These are phyloP conservation scores for Rhizoclosmatium globosum DNA, from an alignment of 192 early-diverging fungal genomes.

Conservation along the genomic window DNA sequence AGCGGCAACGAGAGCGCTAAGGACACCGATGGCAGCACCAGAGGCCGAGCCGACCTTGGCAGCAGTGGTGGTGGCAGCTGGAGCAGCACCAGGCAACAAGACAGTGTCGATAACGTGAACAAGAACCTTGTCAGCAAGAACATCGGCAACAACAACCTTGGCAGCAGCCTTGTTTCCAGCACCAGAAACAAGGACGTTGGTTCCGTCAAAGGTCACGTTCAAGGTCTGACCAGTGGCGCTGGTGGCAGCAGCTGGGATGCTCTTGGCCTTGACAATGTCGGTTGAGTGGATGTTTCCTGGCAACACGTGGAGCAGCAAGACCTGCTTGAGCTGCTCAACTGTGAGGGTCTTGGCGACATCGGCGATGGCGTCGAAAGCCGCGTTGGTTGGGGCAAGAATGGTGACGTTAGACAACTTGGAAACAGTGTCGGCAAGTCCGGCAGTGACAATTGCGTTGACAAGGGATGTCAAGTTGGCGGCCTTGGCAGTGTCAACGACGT, in stretches of 20 bases:
- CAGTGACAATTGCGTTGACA: slow-evolving; percentile 17
- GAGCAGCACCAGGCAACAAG: slow-evolving; percentile 43
- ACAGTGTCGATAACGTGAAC: slow-evolving; percentile 61
- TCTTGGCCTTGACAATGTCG: not conserved
- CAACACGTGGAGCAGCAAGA: slow-evolving; percentile 49
- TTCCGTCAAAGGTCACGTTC: slow-evolving; percentile 26
- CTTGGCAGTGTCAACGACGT: slow-evolving; percentile 9
- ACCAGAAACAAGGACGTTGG: slow-evolving; percentile 43
- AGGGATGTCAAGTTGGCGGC: slow-evolving; percentile 31
- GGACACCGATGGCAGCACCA: too few relatives aligned
- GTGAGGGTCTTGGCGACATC: slow-evolving; percentile 23
- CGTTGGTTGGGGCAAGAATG: slow-evolving; percentile 44
- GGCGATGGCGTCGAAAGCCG: slow-evolving; percentile 34
- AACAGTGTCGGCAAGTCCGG: slow-evolving; percentile 32
- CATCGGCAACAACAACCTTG: slow-evolving; percentile 50
- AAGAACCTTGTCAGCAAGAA: slow-evolving; percentile 44
- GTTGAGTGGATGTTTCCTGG: slow-evolving; percentile 10
- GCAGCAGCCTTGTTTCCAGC: slow-evolving; percentile 46
- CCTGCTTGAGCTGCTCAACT: slow-evolving; percentile 39
- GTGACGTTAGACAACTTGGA: slow-evolving; percentile 33
- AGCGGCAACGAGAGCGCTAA: too few relatives aligned
- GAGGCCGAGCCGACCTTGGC: too few relatives aligned
- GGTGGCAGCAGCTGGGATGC: not conserved
- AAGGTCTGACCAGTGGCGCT: slow-evolving; percentile 27
- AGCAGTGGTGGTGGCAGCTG: too few relatives aligned